Conservation (phyloP, 805 yeast species). For the Metschnikowia reukaufii region DNA sequence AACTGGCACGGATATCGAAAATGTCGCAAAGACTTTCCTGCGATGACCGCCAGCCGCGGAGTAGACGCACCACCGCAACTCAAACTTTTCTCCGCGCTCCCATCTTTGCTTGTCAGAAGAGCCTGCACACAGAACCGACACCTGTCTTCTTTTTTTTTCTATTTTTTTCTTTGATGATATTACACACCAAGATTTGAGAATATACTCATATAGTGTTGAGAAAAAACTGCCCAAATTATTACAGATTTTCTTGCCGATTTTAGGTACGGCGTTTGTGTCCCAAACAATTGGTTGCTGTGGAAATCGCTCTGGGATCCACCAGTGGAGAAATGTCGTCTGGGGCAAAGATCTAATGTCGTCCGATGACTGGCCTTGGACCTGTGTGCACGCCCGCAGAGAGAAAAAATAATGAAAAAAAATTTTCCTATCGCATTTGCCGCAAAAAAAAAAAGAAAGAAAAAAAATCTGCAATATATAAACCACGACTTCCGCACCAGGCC, state of each 20-base stretch:
- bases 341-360: slow-evolving; percentile 7
- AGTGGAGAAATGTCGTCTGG: slow-evolving; percentile 7
- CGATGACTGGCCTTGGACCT: background rate
- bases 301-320: no score
- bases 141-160: slow-evolving; percentile 1
- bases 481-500: slow-evolving; percentile 9
- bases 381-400: slow-evolving; percentile 6
- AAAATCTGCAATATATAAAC: slow-evolving; percentile 14
- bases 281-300: no score
- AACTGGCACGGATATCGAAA: background rate
- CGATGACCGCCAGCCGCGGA: slow-evolving; percentile 4
- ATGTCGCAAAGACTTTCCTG: slow-evolving; percentile 2
- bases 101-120: background rate
- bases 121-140: background rate
- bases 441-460: slow-evolving; percentile 1
- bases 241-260: no score
- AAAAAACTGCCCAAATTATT: no score
- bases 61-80: slow-evolving; percentile 5
- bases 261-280: no score
- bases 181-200: no score
- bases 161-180: background rate
- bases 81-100: slow-evolving; percentile 5
- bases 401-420: slow-evolving; percentile 3
- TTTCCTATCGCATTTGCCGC: slow-evolving; percentile 8
- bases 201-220: no score